Conservation (phyloP, 169 alveolate species). For the Plasmodium yoelii region DNA sequence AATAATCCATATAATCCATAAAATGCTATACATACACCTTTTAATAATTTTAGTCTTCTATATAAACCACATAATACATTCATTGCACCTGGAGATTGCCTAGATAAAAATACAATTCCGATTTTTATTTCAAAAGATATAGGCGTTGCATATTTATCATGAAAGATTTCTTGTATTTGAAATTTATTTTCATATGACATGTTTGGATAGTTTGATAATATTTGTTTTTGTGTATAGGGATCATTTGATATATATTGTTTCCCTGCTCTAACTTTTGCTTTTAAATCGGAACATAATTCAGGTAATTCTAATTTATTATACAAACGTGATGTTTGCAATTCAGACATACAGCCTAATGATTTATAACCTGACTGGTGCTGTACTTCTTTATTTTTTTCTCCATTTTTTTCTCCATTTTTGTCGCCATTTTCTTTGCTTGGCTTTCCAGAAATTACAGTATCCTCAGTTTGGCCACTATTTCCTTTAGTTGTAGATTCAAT, state of each 20-base stretch:
- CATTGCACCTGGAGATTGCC: slow-evolving; percentile 98
- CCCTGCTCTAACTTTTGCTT: slow-evolving; percentile 78
- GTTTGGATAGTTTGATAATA: slow-evolving; percentile 90
- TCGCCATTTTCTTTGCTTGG: not conserved
- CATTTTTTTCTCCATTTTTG: no score
- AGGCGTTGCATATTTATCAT: slow-evolving; percentile 72
- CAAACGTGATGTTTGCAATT: slow-evolving; percentile 77
- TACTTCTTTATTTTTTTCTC: not conserved
- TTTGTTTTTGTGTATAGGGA: slow-evolving; percentile 91
- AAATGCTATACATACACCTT: slow-evolving; percentile 91
- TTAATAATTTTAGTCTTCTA: slow-evolving; percentile 88
- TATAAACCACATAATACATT: slow-evolving; percentile 96
- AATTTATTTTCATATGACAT: slow-evolving; percentile 79
- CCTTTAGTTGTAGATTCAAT: slow-evolving; percentile 33
- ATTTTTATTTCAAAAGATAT: slow-evolving; percentile 79
- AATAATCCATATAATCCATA: slow-evolving; percentile 93
- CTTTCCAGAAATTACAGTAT: not conserved
- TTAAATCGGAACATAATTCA: slow-evolving; percentile 78
- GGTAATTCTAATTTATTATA: slow-evolving; percentile 80
- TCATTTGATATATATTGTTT: slow-evolving; percentile 86
- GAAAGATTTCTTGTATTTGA: slow-evolving; percentile 82
- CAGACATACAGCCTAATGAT: slow-evolving; percentile 73
- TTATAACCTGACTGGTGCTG: slow-evolving; percentile 34
- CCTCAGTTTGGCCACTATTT: not conserved
- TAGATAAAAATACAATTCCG: slow-evolving; percentile 95